Evolutionary conservation across 371 early-diverging fungal genomes (phyloP).

Genomic region (Dichotomocladium elegans): DNA sequence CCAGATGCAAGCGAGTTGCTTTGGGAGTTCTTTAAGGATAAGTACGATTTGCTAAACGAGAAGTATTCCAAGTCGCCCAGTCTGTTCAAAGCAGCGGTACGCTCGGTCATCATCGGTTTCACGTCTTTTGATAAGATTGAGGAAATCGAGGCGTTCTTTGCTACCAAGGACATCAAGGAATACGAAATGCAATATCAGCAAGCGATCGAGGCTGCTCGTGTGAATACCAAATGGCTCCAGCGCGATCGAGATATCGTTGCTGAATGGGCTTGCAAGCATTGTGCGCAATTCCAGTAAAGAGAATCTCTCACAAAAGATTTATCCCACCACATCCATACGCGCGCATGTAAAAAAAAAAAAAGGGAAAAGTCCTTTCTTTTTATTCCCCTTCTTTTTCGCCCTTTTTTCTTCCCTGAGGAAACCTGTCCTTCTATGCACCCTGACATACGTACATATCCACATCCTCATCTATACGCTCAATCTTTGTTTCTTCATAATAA

Average conservation of each 20-base stretch:
- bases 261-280: slow-evolving; percentile 56
- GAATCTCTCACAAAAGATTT: not conserved
- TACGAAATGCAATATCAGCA: slow-evolving; percentile 77
- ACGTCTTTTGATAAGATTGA: slow-evolving; percentile 58
- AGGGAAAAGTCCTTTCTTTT: no score
- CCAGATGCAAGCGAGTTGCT: slow-evolving; percentile 60
- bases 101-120: slow-evolving; percentile 68
- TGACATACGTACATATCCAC: no score
- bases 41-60: slow-evolving; percentile 63
- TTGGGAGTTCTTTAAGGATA: slow-evolving; percentile 76
- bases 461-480: no score
- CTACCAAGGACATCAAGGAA: slow-evolving; percentile 67
- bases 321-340: not conserved
- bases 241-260: slow-evolving; percentile 72
- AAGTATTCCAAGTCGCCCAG: slow-evolving; percentile 71
- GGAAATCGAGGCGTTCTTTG: slow-evolving; percentile 74
- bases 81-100: slow-evolving; percentile 72
- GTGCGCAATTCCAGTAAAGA: slow-evolving; percentile 5
- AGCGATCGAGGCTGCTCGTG: slow-evolving; percentile 78
- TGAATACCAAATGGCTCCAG: slow-evolving; percentile 76
- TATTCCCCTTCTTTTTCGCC: no score
- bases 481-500: no score
- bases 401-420: no score
- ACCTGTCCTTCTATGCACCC: no score
- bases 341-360: no score